phyloP scores from a whole-genome alignment of 768 basidiomycete genomes.

The Trametes cingulata region DNA sequence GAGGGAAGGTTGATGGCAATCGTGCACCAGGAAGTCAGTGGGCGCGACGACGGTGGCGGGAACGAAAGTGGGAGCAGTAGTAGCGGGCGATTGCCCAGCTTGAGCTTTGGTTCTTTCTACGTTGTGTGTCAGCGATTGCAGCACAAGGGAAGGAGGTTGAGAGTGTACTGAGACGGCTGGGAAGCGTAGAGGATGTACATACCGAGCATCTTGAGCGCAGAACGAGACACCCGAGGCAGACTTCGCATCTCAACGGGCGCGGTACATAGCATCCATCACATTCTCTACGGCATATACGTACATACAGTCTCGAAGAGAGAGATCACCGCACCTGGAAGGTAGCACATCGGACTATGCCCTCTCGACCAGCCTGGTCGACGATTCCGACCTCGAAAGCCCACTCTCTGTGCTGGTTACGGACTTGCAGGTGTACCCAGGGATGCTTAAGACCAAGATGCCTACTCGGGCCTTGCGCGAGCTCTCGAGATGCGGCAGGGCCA shows the following conservation, averaged over 20 bases:
- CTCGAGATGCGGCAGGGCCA: not conserved
- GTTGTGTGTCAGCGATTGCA: no score
- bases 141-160: not conserved
- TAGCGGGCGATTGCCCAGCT: slow-evolving; percentile 49
- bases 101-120: slow-evolving; percentile 58
- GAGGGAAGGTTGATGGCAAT: slow-evolving; percentile 60
- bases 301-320: slow-evolving; percentile 1
- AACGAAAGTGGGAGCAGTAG: slow-evolving; percentile 74
- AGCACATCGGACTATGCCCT: slow-evolving; percentile 65
- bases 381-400: slow-evolving; percentile 80
- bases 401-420: slow-evolving; percentile 62
- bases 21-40: slow-evolving; percentile 71
- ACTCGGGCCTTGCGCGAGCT: slow-evolving; percentile 5
- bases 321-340: slow-evolving; percentile 70
- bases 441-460: slow-evolving; percentile 60
- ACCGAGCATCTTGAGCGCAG: no score
- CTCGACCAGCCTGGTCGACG: slow-evolving; percentile 59
- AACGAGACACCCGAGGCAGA: no score
- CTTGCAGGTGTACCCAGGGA: slow-evolving; percentile 76
- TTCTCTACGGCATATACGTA: not conserved
- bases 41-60: slow-evolving; percentile 52
- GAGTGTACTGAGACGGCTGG: not conserved
- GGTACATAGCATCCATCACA: not conserved
- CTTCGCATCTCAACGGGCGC: not conserved
- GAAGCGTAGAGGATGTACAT: no score